Conservation (phyloP, 2,329 filamentous ascomycete genomes). For the Westerdykella sp. region DNA sequence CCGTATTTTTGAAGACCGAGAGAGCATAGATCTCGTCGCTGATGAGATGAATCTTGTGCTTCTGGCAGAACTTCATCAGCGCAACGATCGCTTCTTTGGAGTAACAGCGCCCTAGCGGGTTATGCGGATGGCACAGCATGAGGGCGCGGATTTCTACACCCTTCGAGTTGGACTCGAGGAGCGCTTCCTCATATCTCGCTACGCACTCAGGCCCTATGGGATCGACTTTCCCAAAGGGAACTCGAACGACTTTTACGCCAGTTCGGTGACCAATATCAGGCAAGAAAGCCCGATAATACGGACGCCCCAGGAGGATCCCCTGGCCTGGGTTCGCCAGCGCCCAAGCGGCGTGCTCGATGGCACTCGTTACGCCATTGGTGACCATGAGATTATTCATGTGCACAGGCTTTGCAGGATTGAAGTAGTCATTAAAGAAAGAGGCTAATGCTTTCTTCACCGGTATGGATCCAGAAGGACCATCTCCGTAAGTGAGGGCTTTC, state of each 20-base stretch:
- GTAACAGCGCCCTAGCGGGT: conserved; percentile 43
- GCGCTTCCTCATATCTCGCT: conserved; percentile 41
- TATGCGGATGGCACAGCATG: conserved; percentile 50
- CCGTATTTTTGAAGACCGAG: conserved; percentile 44
- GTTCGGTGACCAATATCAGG: conserved; percentile 43
- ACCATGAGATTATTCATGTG: conserved; percentile 33
- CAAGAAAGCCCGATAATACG: conserved; percentile 47
- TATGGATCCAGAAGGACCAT: conserved; percentile 37
- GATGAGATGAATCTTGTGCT: conserved; percentile 48
- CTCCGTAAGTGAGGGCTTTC: conserved; percentile 38
- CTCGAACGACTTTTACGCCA: conserved; percentile 40
- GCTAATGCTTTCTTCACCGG: conserved; percentile 29
- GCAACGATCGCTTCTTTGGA: conserved; percentile 27
- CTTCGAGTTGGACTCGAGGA: conserved; percentile 32
- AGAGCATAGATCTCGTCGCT: conserved; percentile 55
- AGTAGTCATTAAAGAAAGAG: conserved; percentile 33
- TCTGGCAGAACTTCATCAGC: conserved; percentile 46
- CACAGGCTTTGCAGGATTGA: conserved; percentile 25
- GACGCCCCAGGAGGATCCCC: conserved; percentile 39
- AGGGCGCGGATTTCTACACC: conserved; percentile 43
- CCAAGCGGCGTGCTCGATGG: conserved; percentile 40
- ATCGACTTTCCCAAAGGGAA: conserved; percentile 42
- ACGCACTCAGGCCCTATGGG: conserved; percentile 41
- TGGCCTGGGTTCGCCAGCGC: conserved; percentile 39
- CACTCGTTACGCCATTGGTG: conserved; percentile 40